Conservation (phyloP, 306 rosid genomes). For the Hippophae tibetana region DNA sequence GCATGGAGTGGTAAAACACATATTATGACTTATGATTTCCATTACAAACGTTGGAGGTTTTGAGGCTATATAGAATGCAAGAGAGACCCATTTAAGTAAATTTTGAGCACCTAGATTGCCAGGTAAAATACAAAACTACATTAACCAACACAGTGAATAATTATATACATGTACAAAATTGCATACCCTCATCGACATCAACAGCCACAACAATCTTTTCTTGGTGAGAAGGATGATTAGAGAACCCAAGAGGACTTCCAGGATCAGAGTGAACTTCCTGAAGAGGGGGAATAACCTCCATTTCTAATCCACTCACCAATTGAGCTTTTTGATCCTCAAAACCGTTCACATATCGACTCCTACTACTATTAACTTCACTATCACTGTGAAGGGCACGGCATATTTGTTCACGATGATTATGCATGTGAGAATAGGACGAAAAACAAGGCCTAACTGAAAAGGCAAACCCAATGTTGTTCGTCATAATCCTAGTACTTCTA, state of each 20-base stretch:
- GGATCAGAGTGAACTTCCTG: constrained; percentile 4
- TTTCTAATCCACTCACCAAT: constrained; percentile 28
- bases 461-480: constrained; percentile 8
- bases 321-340: constrained; percentile 32
- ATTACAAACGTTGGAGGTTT: too few relatives aligned
- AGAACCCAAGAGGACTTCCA: constrained; percentile 25
- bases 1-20: too few relatives aligned
- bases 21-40: too few relatives aligned
- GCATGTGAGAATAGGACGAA: constrained; percentile 6
- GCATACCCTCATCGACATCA: constrained; percentile 85
- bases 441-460: constrained; percentile 27
- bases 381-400: constrained; percentile 8
- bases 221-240: constrained; percentile 25
- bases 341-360: constrained; percentile 10
- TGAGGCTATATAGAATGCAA: too few relatives aligned
- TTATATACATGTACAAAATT: constrained; percentile 2
- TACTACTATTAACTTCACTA: constrained; percentile 2
- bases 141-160: neutral
- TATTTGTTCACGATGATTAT: neutral
- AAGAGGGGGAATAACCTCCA: constrained; percentile 7
- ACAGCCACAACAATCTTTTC: constrained; percentile 68
- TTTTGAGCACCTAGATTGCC: too few relatives aligned
- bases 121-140: too few relatives aligned
- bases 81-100: too few relatives aligned
- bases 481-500: too few relatives aligned